Conservation (phyloP, 805 yeast genomes). For the Schwanniomyces sp. region DNA sequence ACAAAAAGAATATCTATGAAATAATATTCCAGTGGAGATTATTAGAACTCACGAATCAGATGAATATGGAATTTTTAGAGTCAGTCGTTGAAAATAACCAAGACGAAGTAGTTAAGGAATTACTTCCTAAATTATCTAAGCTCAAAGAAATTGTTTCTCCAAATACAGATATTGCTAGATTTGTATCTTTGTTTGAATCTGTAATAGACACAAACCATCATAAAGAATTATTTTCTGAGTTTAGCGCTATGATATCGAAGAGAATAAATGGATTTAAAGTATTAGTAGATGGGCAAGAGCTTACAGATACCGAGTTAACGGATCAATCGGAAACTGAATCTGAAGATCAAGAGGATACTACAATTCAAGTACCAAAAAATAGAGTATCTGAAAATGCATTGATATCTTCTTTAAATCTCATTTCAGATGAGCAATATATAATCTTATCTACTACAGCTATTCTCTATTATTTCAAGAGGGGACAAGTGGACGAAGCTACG, state of each 20-base stretch:
- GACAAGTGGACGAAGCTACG: conserved; percentile 16
- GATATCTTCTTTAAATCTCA: conserved; percentile 29
- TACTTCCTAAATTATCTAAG: background rate
- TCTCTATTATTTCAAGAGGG: conserved; percentile 16
- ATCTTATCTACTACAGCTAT: conserved; percentile 27
- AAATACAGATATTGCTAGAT: conserved; percentile 6
- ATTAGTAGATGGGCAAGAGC: conserved; percentile 25
- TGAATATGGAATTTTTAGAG: conserved; percentile 24
- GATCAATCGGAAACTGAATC: conserved; percentile 12
- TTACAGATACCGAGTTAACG: conserved; percentile 27
- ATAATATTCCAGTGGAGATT: conserved; percentile 37
- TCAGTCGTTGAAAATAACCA: conserved; percentile 6
- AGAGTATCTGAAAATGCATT: conserved; percentile 16
- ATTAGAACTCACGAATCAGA: conserved; percentile 31
- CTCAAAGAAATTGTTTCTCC: conserved; percentile 6
- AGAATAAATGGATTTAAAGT: conserved; percentile 20
- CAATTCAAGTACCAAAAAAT: background rate
- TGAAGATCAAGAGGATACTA: conserved; percentile 11
- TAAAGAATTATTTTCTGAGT: conserved; percentile 17
- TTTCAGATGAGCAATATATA: conserved; percentile 34
- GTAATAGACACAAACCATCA: conserved; percentile 11
- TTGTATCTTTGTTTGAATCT: conserved; percentile 23
- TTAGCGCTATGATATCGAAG: conserved; percentile 16
- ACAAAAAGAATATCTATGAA: conserved; percentile 21
- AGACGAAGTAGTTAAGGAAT: conserved; percentile 10